Conservation (phyloP, 2,329 filamentous ascomycete species). For the Blastomyces percursus region DNA sequence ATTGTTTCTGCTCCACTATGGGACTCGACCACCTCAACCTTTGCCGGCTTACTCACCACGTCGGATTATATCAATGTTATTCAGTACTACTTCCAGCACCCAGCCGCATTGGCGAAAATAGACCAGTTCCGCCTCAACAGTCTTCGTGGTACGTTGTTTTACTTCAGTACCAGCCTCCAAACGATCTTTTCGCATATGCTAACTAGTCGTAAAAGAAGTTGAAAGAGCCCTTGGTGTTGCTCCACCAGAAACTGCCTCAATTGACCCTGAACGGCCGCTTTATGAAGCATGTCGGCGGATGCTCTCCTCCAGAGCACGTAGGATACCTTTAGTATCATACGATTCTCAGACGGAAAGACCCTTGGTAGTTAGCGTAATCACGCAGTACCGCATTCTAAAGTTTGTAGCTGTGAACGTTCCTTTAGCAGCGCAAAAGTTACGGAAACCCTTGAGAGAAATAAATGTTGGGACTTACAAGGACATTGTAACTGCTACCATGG, state of each 20-base stretch:
- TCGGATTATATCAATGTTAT: constrained; percentile 99
- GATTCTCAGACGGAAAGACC: constrained; percentile 89
- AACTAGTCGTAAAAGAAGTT: constrained; percentile 53
- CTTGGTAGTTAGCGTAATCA: constrained; percentile 93
- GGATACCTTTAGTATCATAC: constrained; percentile 85
- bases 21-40: constrained; percentile 87
- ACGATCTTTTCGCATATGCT: background rate
- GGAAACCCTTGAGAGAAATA: constrained; percentile 76
- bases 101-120: constrained; percentile 76
- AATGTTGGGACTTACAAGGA: constrained; percentile 73
- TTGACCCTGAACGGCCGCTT: constrained; percentile 77
- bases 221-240: constrained; percentile 86
- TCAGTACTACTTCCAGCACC: constrained; percentile 97
- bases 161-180: background rate
- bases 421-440: constrained; percentile 68
- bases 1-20: constrained; percentile 96
- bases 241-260: constrained; percentile 90
- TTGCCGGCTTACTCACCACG: constrained; percentile 86
- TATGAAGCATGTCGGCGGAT: constrained; percentile 94
- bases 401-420: constrained; percentile 94
- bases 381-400: constrained; percentile 95
- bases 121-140: constrained; percentile 91
- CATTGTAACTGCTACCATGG: constrained; percentile 75
- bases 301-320: constrained; percentile 82
- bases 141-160: constrained; percentile 57